Evolutionary conservation across 2,329 filamentous ascomycete genomes (phyloP).

Genomic region (Arthrobotrys iridis): DNA sequence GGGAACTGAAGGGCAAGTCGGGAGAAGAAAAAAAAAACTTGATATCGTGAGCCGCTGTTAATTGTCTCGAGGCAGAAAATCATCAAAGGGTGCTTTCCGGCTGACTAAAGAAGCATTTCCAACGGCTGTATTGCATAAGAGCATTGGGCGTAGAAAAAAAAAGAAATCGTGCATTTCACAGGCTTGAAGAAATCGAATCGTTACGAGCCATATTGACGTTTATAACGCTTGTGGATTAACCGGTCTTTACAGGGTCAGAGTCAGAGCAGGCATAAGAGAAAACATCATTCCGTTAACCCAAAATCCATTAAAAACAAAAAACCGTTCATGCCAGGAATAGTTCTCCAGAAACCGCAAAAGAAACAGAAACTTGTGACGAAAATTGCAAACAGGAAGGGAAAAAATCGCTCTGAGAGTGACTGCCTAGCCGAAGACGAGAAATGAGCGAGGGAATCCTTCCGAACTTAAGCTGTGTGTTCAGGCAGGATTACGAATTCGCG

Average conservation of each 20-base stretch:
- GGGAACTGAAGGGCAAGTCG: conserved; percentile 18
- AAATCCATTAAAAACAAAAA: neutral
- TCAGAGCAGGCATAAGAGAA: conserved; percentile 8
- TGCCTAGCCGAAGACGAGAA: conserved; percentile 1
- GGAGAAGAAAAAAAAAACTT: neutral
- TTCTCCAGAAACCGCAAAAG: conserved; percentile 19
- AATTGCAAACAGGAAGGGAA: neutral
- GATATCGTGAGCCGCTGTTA: conserved; percentile 5
- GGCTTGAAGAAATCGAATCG: neutral
- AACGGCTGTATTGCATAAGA: neutral
- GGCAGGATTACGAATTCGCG: conserved; percentile 1
- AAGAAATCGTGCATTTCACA: neutral
- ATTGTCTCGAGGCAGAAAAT: conserved; percentile 16
- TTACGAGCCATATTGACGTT: neutral
- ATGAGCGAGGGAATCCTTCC: conserved; percentile 1
- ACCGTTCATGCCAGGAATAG: conserved; percentile 4
- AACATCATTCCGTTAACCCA: conserved; percentile 12
- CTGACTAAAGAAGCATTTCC: conserved; percentile 7
- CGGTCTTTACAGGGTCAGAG: conserved; percentile 23
- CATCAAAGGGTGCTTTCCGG: conserved; percentile 1
- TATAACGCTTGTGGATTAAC: conserved; percentile 30
- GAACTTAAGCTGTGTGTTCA: conserved; percentile 2
- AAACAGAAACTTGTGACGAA: conserved; percentile 1
- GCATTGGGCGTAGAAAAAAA: no score
- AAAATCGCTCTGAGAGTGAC: conserved; percentile 3